Evolutionary conservation across 1,284 basidiomycete species (phyloP).

Genomic region (Cutaneotrichosporon cavernicola): DNA sequence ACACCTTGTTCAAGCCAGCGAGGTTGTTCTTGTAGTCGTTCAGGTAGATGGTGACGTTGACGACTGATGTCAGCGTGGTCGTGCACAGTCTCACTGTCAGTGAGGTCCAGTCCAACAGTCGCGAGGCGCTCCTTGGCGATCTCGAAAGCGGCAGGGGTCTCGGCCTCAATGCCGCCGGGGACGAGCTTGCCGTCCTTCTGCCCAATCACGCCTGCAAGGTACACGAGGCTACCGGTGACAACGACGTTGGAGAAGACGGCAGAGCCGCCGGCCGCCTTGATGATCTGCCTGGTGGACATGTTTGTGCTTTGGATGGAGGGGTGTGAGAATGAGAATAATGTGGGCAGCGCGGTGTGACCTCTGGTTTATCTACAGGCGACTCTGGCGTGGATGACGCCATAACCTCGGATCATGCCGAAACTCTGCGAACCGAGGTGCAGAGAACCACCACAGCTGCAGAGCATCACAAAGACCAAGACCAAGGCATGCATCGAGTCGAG

Average conservation of each 20-base stretch:
- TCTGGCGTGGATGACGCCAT: neutral
- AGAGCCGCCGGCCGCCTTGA: constrained; percentile 5
- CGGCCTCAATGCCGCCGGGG: constrained; percentile 69
- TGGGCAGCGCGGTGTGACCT: neutral
- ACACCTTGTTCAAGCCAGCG: constrained; percentile 19
- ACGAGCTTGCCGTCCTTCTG: constrained; percentile 67
- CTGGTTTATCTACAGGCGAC: neutral
- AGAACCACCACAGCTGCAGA: no score
- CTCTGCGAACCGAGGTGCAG: neutral
- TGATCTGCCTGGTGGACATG: constrained; percentile 6
- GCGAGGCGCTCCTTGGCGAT: constrained; percentile 59
- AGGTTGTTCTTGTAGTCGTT: constrained; percentile 18
- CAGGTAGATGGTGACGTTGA: constrained; percentile 18
- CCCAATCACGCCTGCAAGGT: constrained; percentile 20
- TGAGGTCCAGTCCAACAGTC: constrained; percentile 17
- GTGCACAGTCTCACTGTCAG: constrained; percentile 13
- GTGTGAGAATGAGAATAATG: neutral
- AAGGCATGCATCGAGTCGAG: no score
- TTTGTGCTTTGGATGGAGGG: neutral
- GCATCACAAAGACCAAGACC: no score
- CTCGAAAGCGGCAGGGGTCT: constrained; percentile 66
- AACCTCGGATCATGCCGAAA: neutral
- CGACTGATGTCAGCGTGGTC: constrained; percentile 10
- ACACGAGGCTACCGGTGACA: constrained; percentile 19
- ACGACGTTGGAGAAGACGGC: constrained; percentile 19